phyloP scores from a whole-genome alignment of 2,329 filamentous ascomycete genomes.

The Didymella arachidicola region DNA sequence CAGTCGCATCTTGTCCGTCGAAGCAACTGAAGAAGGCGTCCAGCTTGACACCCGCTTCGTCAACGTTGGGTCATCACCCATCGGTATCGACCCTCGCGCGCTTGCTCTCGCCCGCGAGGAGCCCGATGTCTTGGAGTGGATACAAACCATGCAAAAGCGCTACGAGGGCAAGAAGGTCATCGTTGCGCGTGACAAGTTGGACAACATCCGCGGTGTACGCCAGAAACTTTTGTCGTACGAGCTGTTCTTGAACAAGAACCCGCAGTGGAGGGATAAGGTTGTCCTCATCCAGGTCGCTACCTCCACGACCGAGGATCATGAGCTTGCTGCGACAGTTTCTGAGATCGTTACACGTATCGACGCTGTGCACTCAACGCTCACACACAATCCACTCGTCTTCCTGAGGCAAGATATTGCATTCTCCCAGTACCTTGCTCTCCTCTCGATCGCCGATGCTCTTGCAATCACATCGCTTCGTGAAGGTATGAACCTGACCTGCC shows the following conservation, averaged over 20 bases:
- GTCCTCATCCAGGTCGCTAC: constrained; percentile 94
- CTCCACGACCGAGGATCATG: constrained; percentile 85
- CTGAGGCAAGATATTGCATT: constrained; percentile 95
- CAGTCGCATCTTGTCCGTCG: constrained; percentile 87
- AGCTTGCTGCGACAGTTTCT: constrained; percentile 85
- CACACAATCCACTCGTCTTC: constrained; percentile 92
- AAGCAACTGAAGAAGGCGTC: constrained; percentile 86
- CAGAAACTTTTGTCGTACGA: constrained; percentile 94
- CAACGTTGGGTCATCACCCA: constrained; percentile 83
- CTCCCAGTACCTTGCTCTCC: constrained; percentile 87
- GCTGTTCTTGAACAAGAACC: constrained; percentile 91
- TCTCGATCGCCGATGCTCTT: constrained; percentile 87
- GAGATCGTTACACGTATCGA: constrained; percentile 97
- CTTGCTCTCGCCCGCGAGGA: constrained; percentile 75
- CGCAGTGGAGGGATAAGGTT: constrained; percentile 84
- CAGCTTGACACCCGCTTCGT: constrained; percentile 94
- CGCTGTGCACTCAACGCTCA: constrained; percentile 86
- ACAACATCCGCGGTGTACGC: constrained; percentile 88
- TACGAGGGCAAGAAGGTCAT: constrained; percentile 91
- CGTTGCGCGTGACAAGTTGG: constrained; percentile 92
- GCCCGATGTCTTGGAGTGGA: constrained; percentile 77
- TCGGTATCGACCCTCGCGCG: constrained; percentile 86
- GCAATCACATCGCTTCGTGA: constrained; percentile 96
- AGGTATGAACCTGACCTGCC: constrained; percentile 95
- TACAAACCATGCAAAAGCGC: constrained; percentile 79